phyloP scores from a whole-genome alignment of 2,329 filamentous ascomycete species.

The Cercospora sp. region DNA sequence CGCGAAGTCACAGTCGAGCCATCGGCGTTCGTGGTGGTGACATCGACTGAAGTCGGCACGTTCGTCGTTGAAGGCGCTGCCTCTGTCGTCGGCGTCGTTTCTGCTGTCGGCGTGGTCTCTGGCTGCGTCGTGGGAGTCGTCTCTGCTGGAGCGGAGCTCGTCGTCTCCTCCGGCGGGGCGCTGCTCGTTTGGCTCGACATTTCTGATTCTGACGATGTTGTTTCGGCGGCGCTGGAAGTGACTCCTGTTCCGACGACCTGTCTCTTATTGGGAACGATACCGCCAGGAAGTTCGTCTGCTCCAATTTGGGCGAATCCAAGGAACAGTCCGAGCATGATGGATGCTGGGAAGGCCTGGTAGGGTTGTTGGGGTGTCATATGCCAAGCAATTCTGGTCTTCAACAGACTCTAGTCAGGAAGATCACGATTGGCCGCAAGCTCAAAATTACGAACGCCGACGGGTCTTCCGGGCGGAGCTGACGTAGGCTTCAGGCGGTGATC shows the following conservation, averaged over 20 bases:
- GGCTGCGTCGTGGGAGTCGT: constrained; percentile 3
- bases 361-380: constrained; percentile 14
- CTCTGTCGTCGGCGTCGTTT: constrained; percentile 17
- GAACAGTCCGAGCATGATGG: constrained; percentile 34
- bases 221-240: constrained; percentile 21
- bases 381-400: neutral
- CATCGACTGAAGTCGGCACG: constrained; percentile 28
- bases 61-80: constrained; percentile 22
- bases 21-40: constrained; percentile 36
- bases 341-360: constrained; percentile 6
- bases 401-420: neutral
- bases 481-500: neutral
- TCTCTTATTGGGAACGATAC: constrained; percentile 38
- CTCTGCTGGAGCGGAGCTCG: neutral
- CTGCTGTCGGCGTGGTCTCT: constrained; percentile 18
- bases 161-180: constrained; percentile 15
- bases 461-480: neutral
- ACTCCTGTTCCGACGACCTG: constrained; percentile 37
- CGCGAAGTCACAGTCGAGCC: constrained; percentile 34
- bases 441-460: neutral
- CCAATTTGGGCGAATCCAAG: constrained; percentile 36
- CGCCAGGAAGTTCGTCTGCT: constrained; percentile 35
- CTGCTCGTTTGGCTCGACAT: constrained; percentile 13
- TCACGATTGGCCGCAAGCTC: neutral
- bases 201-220: constrained; percentile 15